Conservation (phyloP, 208 protist genomes). For the Leishmania aethiopica region DNA sequence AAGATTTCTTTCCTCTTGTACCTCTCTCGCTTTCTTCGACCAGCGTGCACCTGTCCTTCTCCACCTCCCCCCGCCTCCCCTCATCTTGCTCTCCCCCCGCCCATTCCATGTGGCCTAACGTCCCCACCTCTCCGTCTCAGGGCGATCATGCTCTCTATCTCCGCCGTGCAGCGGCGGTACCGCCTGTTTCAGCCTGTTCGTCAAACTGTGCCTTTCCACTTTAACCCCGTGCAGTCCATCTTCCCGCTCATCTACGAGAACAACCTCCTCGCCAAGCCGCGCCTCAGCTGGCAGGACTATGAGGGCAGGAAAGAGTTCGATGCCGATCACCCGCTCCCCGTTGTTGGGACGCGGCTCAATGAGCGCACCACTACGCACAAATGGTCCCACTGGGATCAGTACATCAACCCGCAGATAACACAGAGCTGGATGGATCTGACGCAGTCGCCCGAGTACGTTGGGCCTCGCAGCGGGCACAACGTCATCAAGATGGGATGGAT, state of each 20-base stretch:
- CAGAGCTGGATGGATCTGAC: constrained; percentile 69
- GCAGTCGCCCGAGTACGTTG: constrained; percentile 84
- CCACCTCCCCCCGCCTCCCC: background rate
- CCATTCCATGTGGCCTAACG: background rate
- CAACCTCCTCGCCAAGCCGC: constrained; percentile 81
- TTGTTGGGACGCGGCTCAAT: constrained; percentile 76
- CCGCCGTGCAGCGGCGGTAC: constrained; percentile 36
- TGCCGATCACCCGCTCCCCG: constrained; percentile 81
- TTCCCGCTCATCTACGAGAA: constrained; percentile 92
- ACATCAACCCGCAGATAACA: constrained; percentile 85
- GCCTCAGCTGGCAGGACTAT: constrained; percentile 86
- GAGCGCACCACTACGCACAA: constrained; percentile 80
- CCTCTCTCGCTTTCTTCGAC: background rate
- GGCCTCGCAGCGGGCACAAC: constrained; percentile 81
- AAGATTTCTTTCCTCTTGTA: background rate
- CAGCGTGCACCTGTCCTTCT: background rate
- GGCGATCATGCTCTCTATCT: constrained; percentile 23
- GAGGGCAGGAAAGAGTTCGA: constrained; percentile 81
- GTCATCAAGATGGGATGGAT: constrained; percentile 92
- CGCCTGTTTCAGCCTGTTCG: constrained; percentile 76
- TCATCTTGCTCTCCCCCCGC: background rate
- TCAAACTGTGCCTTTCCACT: constrained; percentile 76
- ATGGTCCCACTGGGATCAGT: constrained; percentile 90
- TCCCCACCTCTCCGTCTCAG: background rate
- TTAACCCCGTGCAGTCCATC: constrained; percentile 73